These are phyloP conservation scores for Boletus tomentosulus DNA, from an alignment of 768 basidiomycete genomes.

Conservation along the genomic window DNA sequence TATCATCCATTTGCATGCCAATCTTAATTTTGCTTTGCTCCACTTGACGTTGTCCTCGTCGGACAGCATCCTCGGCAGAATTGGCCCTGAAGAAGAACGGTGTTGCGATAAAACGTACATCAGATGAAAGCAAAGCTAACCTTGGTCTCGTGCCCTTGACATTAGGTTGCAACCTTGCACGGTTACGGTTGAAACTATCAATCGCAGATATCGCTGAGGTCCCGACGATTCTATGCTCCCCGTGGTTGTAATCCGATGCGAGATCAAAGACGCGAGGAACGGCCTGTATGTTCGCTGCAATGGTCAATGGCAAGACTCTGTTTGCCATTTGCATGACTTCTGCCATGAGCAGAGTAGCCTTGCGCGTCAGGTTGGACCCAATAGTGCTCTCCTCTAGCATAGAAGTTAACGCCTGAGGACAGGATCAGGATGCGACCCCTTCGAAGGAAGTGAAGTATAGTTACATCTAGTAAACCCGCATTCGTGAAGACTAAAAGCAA, in stretches of 20 bases:
- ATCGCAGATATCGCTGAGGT: slow-evolving; percentile 82
- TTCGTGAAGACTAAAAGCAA: slow-evolving; percentile 80
- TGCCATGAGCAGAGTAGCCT: slow-evolving; percentile 87
- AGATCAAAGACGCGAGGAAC: slow-evolving; percentile 82
- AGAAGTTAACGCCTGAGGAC: slow-evolving; percentile 66
- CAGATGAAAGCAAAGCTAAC: slow-evolving; percentile 33
- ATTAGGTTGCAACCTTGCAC: slow-evolving; percentile 60
- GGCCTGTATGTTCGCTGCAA: slow-evolving; percentile 84
- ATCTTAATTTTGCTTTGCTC: slow-evolving; percentile 87
- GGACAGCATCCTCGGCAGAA: slow-evolving; percentile 80
- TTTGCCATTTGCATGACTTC: slow-evolving; percentile 89
- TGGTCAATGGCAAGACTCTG: slow-evolving; percentile 72
- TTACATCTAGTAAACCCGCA: slow-evolving; percentile 84
- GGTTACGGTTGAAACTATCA: slow-evolving; percentile 92
- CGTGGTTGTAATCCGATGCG: slow-evolving; percentile 75
- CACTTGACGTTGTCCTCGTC: slow-evolving; percentile 84
- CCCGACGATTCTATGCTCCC: slow-evolving; percentile 77
- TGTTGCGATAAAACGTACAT: not conserved
- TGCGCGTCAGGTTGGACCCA: slow-evolving; percentile 73
- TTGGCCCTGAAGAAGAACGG: slow-evolving; percentile 49
- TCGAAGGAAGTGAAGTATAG: slow-evolving; percentile 17
- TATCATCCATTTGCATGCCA: slow-evolving; percentile 95
- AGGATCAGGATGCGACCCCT: slow-evolving; percentile 4
- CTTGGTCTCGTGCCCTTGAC: slow-evolving; percentile 60
- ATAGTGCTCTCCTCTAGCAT: slow-evolving; percentile 81